Conservation (phyloP, 768 basidiomycete species). For the Tricholoma bakamatsutake region DNA sequence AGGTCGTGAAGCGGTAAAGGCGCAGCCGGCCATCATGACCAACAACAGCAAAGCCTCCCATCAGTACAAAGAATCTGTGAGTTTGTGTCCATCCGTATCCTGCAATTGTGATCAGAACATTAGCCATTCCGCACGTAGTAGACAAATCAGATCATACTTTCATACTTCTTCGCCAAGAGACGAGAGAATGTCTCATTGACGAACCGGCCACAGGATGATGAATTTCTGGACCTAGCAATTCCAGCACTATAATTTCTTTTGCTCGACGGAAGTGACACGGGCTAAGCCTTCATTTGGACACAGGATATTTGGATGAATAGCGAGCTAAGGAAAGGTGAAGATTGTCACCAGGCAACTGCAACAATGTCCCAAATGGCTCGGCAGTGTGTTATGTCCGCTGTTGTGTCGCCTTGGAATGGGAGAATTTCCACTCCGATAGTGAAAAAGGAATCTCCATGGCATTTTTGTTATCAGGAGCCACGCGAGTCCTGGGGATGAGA, state of each 20-base stretch:
- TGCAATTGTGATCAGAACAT: background rate
- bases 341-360: conserved; percentile 20
- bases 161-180: background rate
- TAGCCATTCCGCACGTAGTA: background rate
- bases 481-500: too few relatives aligned
- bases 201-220: background rate
- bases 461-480: too few relatives aligned
- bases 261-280: conserved; percentile 41
- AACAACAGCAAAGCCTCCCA: background rate
- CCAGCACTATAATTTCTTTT: background rate
- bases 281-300: background rate
- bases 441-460: too few relatives aligned
- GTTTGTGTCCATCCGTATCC: background rate
- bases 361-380: conserved; percentile 14
- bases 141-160: background rate
- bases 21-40: background rate
- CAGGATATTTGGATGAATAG: conserved; percentile 23
- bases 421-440: too few relatives aligned
- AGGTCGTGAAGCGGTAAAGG: background rate
- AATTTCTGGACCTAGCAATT: background rate
- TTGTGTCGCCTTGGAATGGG: too few relatives aligned
- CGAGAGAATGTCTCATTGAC: background rate
- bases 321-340: conserved; percentile 19
- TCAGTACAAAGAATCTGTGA: background rate
- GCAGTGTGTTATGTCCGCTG: background rate